A percentile compares a stretch with the other conserved stretches of the same genome.
Conservation (phyloP, 208 protist genomes). For the Leptomonas seymouri region DNA sequence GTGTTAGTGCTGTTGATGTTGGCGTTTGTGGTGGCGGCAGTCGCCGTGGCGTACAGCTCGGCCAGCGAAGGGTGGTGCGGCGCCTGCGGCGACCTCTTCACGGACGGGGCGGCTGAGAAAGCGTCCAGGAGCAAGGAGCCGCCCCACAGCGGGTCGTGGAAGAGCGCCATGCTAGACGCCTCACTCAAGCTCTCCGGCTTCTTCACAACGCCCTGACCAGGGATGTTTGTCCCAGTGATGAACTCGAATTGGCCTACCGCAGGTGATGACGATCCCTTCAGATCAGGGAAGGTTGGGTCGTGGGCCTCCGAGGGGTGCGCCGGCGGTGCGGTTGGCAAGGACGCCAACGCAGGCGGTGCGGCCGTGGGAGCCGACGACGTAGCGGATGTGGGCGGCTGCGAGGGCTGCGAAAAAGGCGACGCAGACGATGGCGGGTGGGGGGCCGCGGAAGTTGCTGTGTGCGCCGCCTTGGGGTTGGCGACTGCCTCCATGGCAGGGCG, state of each 20-base stretch:
- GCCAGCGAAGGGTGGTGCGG: conserved; percentile 14
- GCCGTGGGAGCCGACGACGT: not conserved
- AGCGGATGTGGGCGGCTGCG: too few relatives aligned
- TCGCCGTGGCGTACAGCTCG: conserved; percentile 21
- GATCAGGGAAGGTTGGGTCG: conserved; percentile 24
- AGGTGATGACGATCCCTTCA: conserved; percentile 21
- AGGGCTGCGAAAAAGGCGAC: not conserved
- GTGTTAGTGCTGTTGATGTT: not conserved
- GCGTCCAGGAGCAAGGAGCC: conserved; percentile 26
- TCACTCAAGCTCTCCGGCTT: conserved; percentile 11
- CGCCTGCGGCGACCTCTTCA: conserved; percentile 23
- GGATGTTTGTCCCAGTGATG: conserved; percentile 73
- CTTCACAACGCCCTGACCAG: conserved; percentile 42
- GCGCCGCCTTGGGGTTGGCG: not conserved
- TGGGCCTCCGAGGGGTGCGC: conserved; percentile 12
- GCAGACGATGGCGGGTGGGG: not conserved
- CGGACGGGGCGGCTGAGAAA: conserved; percentile 4
- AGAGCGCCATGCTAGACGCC: conserved; percentile 56
- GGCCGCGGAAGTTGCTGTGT: not conserved
- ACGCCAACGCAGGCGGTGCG: not conserved
- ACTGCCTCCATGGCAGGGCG: conserved; percentile 9
- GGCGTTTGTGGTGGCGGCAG: conserved; percentile 3
- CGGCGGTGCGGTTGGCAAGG: not conserved
- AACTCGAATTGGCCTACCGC: conserved; percentile 57
- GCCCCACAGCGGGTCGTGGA: conserved; percentile 83